phyloP scores from a whole-genome alignment of 768 basidiomycete genomes.

The Pilatotrama ljubarskyi region DNA sequence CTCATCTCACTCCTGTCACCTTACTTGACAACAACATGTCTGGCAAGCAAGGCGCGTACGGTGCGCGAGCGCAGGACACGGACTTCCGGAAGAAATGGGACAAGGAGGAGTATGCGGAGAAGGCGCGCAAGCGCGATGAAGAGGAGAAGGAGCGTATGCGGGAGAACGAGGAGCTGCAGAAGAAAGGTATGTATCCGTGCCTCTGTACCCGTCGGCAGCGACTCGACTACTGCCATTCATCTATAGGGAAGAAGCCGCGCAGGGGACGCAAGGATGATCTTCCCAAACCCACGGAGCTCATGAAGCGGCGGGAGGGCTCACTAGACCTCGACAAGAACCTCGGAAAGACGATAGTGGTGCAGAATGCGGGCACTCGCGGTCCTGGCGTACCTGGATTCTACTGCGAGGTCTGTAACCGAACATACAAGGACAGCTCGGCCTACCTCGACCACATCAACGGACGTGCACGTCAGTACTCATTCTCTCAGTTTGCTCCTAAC shows the following conservation, averaged over 20 bases:
- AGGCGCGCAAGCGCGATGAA: conserved; percentile 76
- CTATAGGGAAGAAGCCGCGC: conserved; percentile 80
- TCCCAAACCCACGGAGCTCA: conserved; percentile 91
- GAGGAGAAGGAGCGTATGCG: conserved; percentile 83
- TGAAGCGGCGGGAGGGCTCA: conserved; percentile 83
- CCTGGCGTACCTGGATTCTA: conserved; percentile 92
- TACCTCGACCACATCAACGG: conserved; percentile 97
- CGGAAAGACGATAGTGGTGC: conserved; percentile 92
- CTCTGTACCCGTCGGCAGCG: not conserved
- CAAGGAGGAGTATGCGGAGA: conserved; percentile 86
- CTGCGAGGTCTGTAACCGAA: conserved; percentile 89
- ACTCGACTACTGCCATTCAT: not conserved
- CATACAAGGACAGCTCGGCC: conserved; percentile 90
- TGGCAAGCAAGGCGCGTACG: conserved; percentile 33
- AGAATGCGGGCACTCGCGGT: conserved; percentile 77
- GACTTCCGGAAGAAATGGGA: conserved; percentile 93
- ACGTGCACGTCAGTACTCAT: conserved; percentile 71
- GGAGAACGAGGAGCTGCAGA: conserved; percentile 81
- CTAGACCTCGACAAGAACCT: conserved; percentile 95
- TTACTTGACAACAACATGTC: conserved; percentile 19
- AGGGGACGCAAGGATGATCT: conserved; percentile 71
- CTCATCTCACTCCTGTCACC: not conserved
- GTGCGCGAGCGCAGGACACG: conserved; percentile 52
- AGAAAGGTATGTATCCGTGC: conserved; percentile 59
- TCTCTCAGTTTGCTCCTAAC: not conserved